Percentiles rank a stretch among this genome's conserved stretches.
Conservation (phyloP, 2,329 filamentous ascomycete genomes). For the Colletotrichum sp. region DNA sequence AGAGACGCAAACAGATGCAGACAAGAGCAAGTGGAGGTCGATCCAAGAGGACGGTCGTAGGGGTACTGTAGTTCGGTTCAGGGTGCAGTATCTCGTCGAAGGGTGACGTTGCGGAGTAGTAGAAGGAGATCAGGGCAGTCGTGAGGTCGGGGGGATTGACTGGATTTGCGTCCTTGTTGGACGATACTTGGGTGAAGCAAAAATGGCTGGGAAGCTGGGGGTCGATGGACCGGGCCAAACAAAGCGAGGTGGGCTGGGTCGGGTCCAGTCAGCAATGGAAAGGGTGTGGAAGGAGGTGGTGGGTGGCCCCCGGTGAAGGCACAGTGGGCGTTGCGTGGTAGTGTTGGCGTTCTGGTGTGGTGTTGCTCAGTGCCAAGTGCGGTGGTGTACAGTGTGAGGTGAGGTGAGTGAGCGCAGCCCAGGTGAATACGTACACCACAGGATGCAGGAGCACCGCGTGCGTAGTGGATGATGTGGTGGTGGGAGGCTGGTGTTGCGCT, state of each 20-base stretch:
- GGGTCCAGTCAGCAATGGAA: conserved; percentile 9
- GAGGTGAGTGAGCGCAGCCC: background rate
- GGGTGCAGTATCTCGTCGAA: conserved; percentile 11
- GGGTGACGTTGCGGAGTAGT: conserved; percentile 11
- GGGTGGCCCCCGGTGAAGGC: background rate
- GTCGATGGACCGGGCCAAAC: conserved; percentile 19
- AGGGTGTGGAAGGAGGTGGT: background rate
- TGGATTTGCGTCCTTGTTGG: conserved; percentile 20
- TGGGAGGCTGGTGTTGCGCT: conserved; percentile 18
- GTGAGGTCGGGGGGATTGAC: conserved; percentile 15
- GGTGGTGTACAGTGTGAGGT: background rate
- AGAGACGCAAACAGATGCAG: conserved; percentile 19
- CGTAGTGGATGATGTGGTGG: background rate
- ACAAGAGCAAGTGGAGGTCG: conserved; percentile 10
- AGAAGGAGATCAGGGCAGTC: conserved; percentile 14
- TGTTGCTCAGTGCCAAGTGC: background rate
- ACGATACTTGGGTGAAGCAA: conserved; percentile 10
- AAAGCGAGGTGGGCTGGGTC: conserved; percentile 20
- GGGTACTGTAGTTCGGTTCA: conserved; percentile 3
- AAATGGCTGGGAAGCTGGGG: conserved; percentile 23
- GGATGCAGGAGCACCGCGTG: conserved; percentile 11
- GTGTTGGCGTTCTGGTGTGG: background rate
- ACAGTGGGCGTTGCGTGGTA: background rate
- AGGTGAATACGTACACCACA: background rate
- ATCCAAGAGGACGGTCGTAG: conserved; percentile 6